phyloP scores from a whole-genome alignment of 257 asterid species.

The Nicotiana noctiflora region DNA sequence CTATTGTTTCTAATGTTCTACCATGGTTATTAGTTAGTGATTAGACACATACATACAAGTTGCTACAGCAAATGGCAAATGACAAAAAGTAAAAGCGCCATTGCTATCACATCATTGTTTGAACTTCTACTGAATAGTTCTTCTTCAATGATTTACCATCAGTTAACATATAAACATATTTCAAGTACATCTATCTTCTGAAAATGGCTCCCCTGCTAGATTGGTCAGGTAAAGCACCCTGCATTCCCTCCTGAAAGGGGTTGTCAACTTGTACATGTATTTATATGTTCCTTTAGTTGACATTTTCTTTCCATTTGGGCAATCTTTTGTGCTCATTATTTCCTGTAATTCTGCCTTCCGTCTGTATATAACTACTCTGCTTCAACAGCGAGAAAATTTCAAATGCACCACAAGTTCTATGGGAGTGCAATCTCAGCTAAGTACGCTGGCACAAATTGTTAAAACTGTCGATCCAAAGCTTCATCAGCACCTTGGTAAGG shows the following conservation, averaged over 20 bases:
- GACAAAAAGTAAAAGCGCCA: background rate
- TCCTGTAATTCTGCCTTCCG: conserved; percentile 20
- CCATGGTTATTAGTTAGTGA: background rate
- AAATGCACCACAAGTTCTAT: conserved; percentile 66
- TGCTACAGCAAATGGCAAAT: background rate
- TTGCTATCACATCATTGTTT: background rate
- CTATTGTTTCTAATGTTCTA: conserved; percentile 2
- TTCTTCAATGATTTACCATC: background rate
- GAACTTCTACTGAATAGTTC: background rate
- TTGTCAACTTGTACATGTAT: background rate
- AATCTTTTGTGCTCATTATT: background rate
- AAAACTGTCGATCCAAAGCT: conserved; percentile 89
- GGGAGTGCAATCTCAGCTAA: conserved; percentile 93
- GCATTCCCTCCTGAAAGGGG: background rate
- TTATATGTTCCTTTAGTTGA: background rate
- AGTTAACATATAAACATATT: background rate
- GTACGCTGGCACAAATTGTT: conserved; percentile 71
- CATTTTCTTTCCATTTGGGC: background rate
- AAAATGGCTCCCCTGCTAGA: background rate
- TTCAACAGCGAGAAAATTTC: conserved; percentile 76
- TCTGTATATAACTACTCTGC: background rate
- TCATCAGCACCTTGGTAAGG: conserved; percentile 88
- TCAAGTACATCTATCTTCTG: background rate
- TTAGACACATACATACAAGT: background rate
- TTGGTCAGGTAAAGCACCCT: background rate